A percentile compares a stretch with the other conserved stretches of the same genome.
Conservation (phyloP, 371 early-diverging fungal genomes). For the Dichotomocladium elegans region DNA sequence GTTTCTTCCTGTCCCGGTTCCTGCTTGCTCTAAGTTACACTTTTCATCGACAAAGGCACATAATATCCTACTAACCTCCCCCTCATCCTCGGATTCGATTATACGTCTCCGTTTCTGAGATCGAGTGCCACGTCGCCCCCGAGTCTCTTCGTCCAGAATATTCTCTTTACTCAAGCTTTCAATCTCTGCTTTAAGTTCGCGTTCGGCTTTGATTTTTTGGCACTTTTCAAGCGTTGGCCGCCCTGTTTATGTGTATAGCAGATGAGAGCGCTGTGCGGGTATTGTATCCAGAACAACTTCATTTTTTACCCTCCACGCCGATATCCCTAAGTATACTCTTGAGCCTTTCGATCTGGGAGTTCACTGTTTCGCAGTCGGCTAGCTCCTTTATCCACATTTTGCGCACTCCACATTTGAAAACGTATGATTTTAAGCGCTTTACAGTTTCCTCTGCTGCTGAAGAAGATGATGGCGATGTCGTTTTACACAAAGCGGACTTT, state of each 20-base stretch:
- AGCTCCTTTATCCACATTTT: slow-evolving; percentile 38
- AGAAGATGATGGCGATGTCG: too few species aligned
- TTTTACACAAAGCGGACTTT: too few species aligned
- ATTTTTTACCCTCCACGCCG: slow-evolving; percentile 14
- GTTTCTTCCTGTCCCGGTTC: slow-evolving; percentile 1
- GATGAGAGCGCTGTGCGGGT: slow-evolving; percentile 1
- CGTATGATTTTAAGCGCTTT: slow-evolving; percentile 35
- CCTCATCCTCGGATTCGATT: slow-evolving; percentile 14
- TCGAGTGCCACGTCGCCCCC: neutral
- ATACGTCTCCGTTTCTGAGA: slow-evolving; percentile 5
- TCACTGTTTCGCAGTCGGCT: slow-evolving; percentile 15
- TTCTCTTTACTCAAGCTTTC: slow-evolving; percentile 30
- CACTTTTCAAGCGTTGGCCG: slow-evolving; percentile 44
- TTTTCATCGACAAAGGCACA: neutral
- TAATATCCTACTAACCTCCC: slow-evolving; percentile 19
- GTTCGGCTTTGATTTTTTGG: slow-evolving; percentile 32
- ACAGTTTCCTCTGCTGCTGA: slow-evolving; percentile 26
- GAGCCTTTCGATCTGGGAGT: slow-evolving; percentile 10
- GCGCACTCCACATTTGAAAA: slow-evolving; percentile 43
- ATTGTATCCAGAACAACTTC: too few species aligned
- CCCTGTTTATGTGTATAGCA: slow-evolving; percentile 8
- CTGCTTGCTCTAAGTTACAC: neutral
- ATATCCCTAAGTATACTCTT: slow-evolving; percentile 9
- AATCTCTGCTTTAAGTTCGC: slow-evolving; percentile 38
- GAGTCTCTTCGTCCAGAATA: slow-evolving; percentile 20